Evolutionary conservation across 2,329 filamentous ascomycete species (phyloP), one percentile per base, ranked within the genome.

Genomic region (Trichoderma endophyticum): DNA sequence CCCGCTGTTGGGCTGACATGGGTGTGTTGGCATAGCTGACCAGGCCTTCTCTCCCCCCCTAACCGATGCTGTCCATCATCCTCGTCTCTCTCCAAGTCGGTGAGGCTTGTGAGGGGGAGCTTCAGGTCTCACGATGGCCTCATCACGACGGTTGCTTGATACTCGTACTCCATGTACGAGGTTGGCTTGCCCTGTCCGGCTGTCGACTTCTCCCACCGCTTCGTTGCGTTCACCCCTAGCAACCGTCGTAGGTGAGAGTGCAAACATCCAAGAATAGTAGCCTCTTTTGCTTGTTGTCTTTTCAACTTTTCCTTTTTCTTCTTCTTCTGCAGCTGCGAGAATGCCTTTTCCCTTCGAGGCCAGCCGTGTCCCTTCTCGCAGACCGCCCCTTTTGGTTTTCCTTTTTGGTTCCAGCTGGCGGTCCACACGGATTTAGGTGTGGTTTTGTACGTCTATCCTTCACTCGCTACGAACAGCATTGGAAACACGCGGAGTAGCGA

Each of bases 1-100:
- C 68, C 68, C 68, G 68, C 60, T 70, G 59, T 70, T 70, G 68
- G 68, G 68, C 60, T 64, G 69, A 71, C 69, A 71, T 71, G 69
- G 69, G 69, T 71, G 69, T 71, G 69, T 64, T 71, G 69, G 51
- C 61, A 65, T 48, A 65, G 69, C 48, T 65, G 69, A 65, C 60
- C 26, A 32, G 61, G 60, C 28, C 48, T 18, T 60, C 56, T 21
- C 15, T 24, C 28, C n/a, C 57, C 61, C 51, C 61, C 69, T 63
- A 59, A 48, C 60, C 51, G 32, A 48, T 39, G 21, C 14, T 60
- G 34, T 36, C 68, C 30, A 51, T 65, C 61, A 48, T 39, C 51
- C 48, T 71, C 54, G 61, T 39, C 61, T 65, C 26, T 18, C 21
- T 60, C 15, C 36, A 34, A 61, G 69, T 71, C 69, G 69, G 69